phyloP scores from a whole-genome alignment of 352 stramenopile genomes.

The Phytophthora multivora region DNA sequence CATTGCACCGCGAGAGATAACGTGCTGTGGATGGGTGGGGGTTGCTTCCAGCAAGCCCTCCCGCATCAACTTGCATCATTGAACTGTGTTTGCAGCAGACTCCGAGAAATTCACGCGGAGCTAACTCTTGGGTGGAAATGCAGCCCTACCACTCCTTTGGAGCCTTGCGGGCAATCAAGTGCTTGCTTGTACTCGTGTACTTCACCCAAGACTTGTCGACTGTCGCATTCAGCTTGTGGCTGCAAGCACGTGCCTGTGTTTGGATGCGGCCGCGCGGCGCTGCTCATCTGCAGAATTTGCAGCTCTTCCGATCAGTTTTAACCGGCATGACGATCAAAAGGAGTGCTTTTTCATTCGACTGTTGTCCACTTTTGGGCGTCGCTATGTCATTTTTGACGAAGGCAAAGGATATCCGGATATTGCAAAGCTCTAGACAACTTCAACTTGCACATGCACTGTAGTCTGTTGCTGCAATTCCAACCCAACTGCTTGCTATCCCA shows the following conservation, averaged over 20 bases:
- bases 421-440: conserved; percentile 1
- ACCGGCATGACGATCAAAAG: not conserved
- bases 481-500: not conserved
- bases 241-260: not conserved
- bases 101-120: too few species aligned
- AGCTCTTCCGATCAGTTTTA: conserved; percentile 14
- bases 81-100: not conserved
- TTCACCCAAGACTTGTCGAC: conserved; percentile 6
- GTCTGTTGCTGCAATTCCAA: not conserved
- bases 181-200: conserved; percentile 4
- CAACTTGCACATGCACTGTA: not conserved
- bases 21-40: conserved; percentile 3
- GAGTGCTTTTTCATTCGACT: too few species aligned
- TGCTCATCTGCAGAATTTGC: conserved; percentile 11
- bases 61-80: not conserved
- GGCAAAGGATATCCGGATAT: not conserved
- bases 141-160: conserved; percentile 1
- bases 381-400: conserved; percentile 3
- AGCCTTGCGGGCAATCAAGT: not conserved
- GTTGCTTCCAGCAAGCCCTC: not conserved
- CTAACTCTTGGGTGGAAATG: not conserved
- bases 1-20: conserved; percentile 1
- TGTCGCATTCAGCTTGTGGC: conserved; percentile 12
- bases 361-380: not conserved
- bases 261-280: conserved; percentile 5